A percentile compares a stretch with the other conserved stretches of the same genome.
Evolutionary conservation across 2,329 filamentous ascomycete species (phyloP).

Genomic region (Colletotrichum liaoningense): DNA sequence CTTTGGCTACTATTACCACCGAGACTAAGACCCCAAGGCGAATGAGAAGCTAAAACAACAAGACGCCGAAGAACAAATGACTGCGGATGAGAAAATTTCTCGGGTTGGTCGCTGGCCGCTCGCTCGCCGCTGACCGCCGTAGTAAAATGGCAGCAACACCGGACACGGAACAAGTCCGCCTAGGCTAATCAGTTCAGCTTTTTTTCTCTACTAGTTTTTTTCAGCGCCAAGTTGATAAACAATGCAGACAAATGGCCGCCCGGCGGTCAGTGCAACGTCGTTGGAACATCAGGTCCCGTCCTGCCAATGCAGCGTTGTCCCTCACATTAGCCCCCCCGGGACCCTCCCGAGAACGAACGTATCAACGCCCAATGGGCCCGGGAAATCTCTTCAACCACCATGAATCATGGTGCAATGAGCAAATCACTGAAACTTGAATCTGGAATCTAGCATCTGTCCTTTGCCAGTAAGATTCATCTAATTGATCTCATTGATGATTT

Average conservation of each 20-base stretch:
- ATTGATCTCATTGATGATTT: not conserved
- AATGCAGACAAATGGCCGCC: constrained; percentile 6
- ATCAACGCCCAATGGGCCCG: not conserved
- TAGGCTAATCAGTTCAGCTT: not conserved
- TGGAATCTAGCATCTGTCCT: too few relatives aligned
- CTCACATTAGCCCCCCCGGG: not conserved
- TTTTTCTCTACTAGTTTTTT: not conserved
- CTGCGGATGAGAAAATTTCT: constrained; percentile 20
- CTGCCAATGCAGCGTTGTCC: not conserved
- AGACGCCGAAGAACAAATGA: not conserved
- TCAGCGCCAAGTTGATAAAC: not conserved
- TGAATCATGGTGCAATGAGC: not conserved
- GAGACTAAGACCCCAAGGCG: not conserved
- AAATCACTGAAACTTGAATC: not conserved
- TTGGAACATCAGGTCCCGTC: not conserved
- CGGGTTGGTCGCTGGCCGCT: not conserved
- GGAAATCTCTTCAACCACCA: not conserved
- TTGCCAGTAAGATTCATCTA: not conserved
- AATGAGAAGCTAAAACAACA: not conserved
- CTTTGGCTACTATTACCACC: not conserved
- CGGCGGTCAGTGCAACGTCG: constrained; percentile 12
- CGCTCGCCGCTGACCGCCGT: not conserved
- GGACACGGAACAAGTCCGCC: not conserved
- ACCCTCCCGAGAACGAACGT: not conserved
- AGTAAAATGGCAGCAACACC: too few relatives aligned